A percentile compares a stretch with the other conserved stretches of the same genome.
Evolutionary conservation across 176 grass and related monocot genomes (phyloP).

Genomic region (Cenchrus purpureus): DNA sequence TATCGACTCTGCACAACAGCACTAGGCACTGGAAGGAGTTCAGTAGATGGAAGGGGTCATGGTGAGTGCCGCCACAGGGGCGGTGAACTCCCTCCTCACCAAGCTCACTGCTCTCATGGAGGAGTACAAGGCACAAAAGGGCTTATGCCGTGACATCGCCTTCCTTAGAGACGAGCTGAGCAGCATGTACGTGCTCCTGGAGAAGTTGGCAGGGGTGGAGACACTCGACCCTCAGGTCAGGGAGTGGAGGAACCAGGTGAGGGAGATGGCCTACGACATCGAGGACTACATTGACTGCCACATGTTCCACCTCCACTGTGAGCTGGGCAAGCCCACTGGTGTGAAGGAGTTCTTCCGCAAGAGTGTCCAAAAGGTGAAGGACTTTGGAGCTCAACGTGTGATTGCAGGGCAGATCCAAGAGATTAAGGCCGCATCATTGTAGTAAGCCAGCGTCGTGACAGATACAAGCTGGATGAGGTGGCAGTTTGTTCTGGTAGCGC

Average conservation of each 20-base stretch:
- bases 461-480: neutral
- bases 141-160: neutral
- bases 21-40: neutral
- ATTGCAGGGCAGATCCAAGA: neutral
- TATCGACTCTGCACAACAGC: too few species aligned
- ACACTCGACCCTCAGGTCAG: neutral
- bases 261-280: slow-evolving; percentile 20
- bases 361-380: neutral
- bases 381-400: neutral
- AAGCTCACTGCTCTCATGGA: neutral
- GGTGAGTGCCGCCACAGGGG: neutral
- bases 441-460: neutral
- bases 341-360: neutral
- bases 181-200: neutral
- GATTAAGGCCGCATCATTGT: neutral
- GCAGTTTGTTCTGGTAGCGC: neutral
- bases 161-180: neutral
- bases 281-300: neutral
- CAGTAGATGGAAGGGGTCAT: neutral
- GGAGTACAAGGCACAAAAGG: neutral
- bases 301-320: neutral
- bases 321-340: neutral
- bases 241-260: neutral
- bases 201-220: neutral
- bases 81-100: neutral